Percentiles rank a stretch among this genome's conserved stretches.
Conservation (phyloP, 495 filamentous ascomycete species). For the Oidiodendron maius region DNA sequence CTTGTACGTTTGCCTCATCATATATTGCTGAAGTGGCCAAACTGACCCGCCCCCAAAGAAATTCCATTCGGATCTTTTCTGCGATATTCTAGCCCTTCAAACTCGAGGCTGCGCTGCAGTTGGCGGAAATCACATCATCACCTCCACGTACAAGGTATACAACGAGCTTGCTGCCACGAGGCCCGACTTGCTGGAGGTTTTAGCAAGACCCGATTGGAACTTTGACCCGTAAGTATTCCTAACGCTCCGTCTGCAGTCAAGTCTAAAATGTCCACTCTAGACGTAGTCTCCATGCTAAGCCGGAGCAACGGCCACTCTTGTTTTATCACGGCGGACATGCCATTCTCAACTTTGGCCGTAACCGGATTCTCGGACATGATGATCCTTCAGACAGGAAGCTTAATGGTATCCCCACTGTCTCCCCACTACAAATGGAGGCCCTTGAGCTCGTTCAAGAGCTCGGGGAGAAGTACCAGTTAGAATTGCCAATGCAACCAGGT, state of each 20-base stretch:
- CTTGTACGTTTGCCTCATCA: neutral
- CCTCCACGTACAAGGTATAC: constrained; percentile 54
- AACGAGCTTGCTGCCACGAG: constrained; percentile 54
- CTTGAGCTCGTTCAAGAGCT: neutral
- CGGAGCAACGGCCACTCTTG: neutral
- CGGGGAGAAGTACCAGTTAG: constrained; percentile 29
- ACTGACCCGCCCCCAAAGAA: constrained; percentile 42
- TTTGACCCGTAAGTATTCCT: neutral
- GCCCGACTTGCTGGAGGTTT: constrained; percentile 57
- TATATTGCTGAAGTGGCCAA: neutral
- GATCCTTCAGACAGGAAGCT: neutral
- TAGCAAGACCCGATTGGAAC: constrained; percentile 25
- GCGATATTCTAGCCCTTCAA: constrained; percentile 62
- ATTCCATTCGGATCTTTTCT: constrained; percentile 65
- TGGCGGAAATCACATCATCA: constrained; percentile 54
- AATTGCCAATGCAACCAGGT: constrained; percentile 51
- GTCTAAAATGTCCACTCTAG: neutral
- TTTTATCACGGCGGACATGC: neutral
- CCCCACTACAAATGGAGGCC: neutral
- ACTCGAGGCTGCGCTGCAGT: constrained; percentile 45
- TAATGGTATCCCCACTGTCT: neutral
- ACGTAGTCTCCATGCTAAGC: neutral
- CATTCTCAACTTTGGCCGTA: neutral
- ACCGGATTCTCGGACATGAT: neutral
- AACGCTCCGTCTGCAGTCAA: neutral